Percentiles rank a stretch among this genome's conserved stretches.
These are phyloP conservation scores for Stenocarpella maydis DNA, from an alignment of 2,329 filamentous ascomycete genomes.

Conservation along the genomic window DNA sequence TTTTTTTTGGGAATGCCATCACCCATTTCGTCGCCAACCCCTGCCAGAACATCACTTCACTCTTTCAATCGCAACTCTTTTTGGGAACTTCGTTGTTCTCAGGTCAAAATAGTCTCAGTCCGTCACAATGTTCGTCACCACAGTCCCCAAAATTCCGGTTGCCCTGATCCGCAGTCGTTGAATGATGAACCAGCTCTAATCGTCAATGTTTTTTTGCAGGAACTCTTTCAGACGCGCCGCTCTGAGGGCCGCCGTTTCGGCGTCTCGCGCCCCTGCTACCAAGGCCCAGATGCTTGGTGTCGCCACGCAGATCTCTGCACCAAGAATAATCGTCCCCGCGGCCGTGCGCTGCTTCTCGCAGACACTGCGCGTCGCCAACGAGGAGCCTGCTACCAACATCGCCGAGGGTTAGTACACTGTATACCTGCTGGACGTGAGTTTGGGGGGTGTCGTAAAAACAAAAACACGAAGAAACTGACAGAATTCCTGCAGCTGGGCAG, in stretches of 20 bases:
- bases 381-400: constrained; percentile 30
- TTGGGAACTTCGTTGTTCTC: not conserved
- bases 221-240: constrained; percentile 46
- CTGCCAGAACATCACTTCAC: not conserved
- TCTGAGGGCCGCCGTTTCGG: constrained; percentile 44
- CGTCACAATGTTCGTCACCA: constrained; percentile 30
- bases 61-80: not conserved
- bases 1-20: constrained; percentile 9
- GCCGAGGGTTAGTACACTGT: constrained; percentile 29
- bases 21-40: not conserved
- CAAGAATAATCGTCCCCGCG: constrained; percentile 31
- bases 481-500: not conserved
- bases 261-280: constrained; percentile 40
- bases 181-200: constrained; percentile 25
- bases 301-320: constrained; percentile 37
- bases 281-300: constrained; percentile 39
- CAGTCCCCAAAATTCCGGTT: not conserved
- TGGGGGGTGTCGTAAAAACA: not conserved
- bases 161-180: not conserved
- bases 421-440: not conserved
- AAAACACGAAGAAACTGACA: not conserved
- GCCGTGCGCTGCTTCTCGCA: constrained; percentile 45
- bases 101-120: not conserved
- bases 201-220: constrained; percentile 38
- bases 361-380: constrained; percentile 37